Evolutionary conservation across 305 asterid genomes (phyloP), one percentile per base, ranked within the genome.

Genomic region (Rubia peregrina): DNA sequence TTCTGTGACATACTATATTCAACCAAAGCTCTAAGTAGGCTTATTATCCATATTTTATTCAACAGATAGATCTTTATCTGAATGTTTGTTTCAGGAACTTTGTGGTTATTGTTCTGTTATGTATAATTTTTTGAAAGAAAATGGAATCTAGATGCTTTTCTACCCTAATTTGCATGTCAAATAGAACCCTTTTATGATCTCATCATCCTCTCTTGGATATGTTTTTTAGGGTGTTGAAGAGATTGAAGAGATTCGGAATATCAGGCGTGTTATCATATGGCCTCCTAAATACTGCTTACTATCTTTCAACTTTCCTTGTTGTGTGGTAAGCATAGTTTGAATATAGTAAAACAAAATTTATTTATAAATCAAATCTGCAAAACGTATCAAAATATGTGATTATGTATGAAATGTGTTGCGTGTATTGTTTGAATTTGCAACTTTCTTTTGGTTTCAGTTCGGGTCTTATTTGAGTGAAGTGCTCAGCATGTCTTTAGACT

Each of bases 231-330:
- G 75, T 81, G 73, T 71, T 89, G 81, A 73, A 61, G 79, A 84
- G 70, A 79, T 78, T 92, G 87, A 90, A 86, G 88, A 89, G 90
- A 82, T 92, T 86, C 62, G 98, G 97, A 14, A 68, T 82, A 77
- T 80, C 96, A 1, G 98, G 98, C 71, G 81, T 90, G 77, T 84
- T 92, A 83, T 85, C 98, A 44, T 92, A 92, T 71, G 98, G 98
- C 66, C 81, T 92, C 61, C 88, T 92, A 40, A 92, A 92, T 72
- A 92, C 97, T 61, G 95, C 85, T 55, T 90, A 90, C 86, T 90
- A 92, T 77, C 87, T 86, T 74, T 83, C 89, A 57, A 87, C 96
- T 55, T 92, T 92, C 80, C 93, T 92, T n/a, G 84, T 92, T 40
- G 96, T 92, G 76, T 92, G 98, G 98, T 92, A 68, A 69, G 75